Conservation (phyloP, 768 basidiomycete species). For the Lentinula sp. region DNA sequence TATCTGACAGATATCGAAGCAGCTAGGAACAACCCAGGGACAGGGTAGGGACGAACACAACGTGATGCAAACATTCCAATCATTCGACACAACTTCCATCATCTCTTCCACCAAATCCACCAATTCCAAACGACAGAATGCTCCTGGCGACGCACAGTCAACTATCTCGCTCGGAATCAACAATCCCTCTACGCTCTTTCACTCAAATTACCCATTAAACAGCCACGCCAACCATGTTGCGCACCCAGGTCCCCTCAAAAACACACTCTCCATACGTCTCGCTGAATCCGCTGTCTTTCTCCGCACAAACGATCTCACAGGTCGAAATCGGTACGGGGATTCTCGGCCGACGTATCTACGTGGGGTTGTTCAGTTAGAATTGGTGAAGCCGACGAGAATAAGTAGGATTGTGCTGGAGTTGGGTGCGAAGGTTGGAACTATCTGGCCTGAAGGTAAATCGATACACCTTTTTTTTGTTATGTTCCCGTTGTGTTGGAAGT, state of each 20-base stretch:
- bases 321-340: slow-evolving; percentile 22
- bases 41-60: not conserved
- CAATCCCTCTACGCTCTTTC: not conserved
- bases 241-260: slow-evolving; percentile 23
- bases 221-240: too few relatives aligned
- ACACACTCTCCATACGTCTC: slow-evolving; percentile 49
- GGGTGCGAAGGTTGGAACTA: slow-evolving; percentile 60
- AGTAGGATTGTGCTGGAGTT: slow-evolving; percentile 81
- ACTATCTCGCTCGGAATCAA: not conserved
- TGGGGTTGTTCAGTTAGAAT: slow-evolving; percentile 51
- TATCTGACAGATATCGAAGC: not conserved
- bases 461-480: not conserved
- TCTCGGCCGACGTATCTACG: slow-evolving; percentile 50
- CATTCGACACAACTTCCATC: not conserved
- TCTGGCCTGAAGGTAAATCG: slow-evolving; percentile 80
- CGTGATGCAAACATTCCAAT: not conserved
- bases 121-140: not conserved
- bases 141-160: not conserved
- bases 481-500: too few relatives aligned
- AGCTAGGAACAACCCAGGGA: not conserved
- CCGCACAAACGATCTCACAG: slow-evolving; percentile 35
- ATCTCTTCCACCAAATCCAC: not conserved
- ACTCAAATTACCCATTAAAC: too few relatives aligned
- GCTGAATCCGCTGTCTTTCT: slow-evolving; percentile 75
- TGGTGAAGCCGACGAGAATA: slow-evolving; percentile 76